Percentiles rank a stretch among this genome's conserved stretches.
These are phyloP conservation scores for Elymus sibiricus DNA, from an alignment of 176 grass and related monocot species.

Conservation along the genomic window DNA sequence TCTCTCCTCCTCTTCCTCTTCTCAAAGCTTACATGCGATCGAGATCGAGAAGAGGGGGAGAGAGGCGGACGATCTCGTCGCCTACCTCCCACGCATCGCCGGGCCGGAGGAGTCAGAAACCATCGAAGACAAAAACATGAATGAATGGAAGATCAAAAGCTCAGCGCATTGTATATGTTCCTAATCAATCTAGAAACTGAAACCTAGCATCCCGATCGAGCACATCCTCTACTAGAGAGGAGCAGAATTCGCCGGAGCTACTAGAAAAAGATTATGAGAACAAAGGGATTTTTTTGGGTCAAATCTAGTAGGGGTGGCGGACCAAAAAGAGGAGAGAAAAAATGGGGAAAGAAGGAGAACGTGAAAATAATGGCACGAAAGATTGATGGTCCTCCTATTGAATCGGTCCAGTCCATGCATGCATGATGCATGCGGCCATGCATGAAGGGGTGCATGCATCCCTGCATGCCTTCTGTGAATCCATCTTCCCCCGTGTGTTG, in stretches of 20 bases:
- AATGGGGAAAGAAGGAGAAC: not conserved
- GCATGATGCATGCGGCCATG: not conserved
- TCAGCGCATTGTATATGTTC: not conserved
- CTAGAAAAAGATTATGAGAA: not conserved
- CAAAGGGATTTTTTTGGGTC: not conserved
- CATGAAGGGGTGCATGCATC: not conserved
- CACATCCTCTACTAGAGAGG: not conserved
- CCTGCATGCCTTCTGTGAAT: no score
- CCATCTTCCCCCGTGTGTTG: no score
- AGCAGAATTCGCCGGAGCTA: not conserved
- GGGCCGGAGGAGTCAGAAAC: not conserved
- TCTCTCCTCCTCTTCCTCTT: not conserved
- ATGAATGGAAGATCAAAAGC: not conserved
- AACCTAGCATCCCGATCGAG: not conserved
- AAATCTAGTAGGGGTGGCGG: not conserved
- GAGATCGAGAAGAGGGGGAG: not conserved
- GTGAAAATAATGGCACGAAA: not conserved
- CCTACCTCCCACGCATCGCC: not conserved
- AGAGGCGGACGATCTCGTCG: not conserved
- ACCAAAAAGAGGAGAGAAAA: not conserved
- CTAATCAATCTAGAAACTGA: not conserved
- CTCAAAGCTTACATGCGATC: not conserved
- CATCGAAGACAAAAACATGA: not conserved
- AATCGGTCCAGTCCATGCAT: not conserved
- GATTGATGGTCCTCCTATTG: not conserved